Evolutionary conservation across 129 eudicot species (phyloP).

Genomic region (Scalesia atractyloides): DNA sequence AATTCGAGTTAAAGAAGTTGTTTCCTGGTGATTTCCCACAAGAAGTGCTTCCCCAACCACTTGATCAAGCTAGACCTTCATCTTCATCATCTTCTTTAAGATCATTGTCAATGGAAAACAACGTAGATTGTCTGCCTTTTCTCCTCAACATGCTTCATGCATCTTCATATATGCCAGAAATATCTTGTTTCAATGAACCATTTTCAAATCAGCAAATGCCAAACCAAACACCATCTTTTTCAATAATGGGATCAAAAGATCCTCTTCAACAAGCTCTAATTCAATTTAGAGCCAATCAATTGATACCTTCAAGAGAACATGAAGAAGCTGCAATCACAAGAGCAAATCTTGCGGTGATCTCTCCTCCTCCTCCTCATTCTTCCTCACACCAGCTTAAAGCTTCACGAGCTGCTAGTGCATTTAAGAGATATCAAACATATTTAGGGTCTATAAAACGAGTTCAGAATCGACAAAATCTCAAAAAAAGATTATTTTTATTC

Average conservation of each 20-base stretch:
- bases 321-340: slow-evolving; percentile 67
- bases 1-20: slow-evolving; percentile 50
- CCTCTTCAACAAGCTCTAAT: slow-evolving; percentile 40
- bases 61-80: slow-evolving; percentile 45
- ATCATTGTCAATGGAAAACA: slow-evolving; percentile 64
- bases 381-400: slow-evolving; percentile 33
- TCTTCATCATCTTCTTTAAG: slow-evolving; percentile 62
- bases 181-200: slow-evolving; percentile 16
- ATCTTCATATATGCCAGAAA: slow-evolving; percentile 21
- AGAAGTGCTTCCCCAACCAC: slow-evolving; percentile 26
- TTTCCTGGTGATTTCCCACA: slow-evolving; percentile 53
- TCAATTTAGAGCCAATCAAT: slow-evolving; percentile 39
- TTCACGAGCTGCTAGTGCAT: slow-evolving; percentile 48
- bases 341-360: slow-evolving; percentile 65
- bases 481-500: slow-evolving; percentile 47
- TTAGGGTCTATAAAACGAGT: slow-evolving; percentile 32
- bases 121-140: slow-evolving; percentile 47
- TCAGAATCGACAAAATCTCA: slow-evolving; percentile 42
- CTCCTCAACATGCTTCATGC: slow-evolving; percentile 43
- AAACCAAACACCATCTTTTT: slow-evolving; percentile 29
- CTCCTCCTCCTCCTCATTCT: slow-evolving; percentile 41
- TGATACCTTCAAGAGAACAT: slow-evolving; percentile 52
- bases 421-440: slow-evolving; percentile 41
- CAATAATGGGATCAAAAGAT: slow-evolving; percentile 20
- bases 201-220: slow-evolving; percentile 15